These are phyloP conservation scores for Trametes cubensis DNA, from an alignment of 768 basidiomycete species.

Conservation along the genomic window DNA sequence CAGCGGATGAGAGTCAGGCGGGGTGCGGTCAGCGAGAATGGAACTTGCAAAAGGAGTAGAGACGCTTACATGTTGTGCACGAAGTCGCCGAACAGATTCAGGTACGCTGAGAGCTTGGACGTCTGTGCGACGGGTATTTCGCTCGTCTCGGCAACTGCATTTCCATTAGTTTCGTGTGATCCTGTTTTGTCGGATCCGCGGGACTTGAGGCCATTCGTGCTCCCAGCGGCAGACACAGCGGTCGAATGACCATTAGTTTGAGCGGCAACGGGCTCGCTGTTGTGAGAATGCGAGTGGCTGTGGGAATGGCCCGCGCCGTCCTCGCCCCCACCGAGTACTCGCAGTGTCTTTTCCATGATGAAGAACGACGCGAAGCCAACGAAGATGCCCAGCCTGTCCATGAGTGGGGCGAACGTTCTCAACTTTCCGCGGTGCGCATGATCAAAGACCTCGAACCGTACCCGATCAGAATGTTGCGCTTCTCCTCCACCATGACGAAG, in stretches of 20 bases:
- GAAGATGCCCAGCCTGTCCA: conserved; percentile 73
- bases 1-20: not conserved
- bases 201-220: conserved; percentile 52
- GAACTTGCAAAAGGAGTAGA: conserved; percentile 20
- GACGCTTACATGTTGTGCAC: conserved; percentile 84
- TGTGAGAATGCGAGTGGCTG: conserved; percentile 64
- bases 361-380: conserved; percentile 89
- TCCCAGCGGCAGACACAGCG: conserved; percentile 45
- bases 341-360: conserved; percentile 89
- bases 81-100: conserved; percentile 92
- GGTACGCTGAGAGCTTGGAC: conserved; percentile 86
- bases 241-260: conserved; percentile 45
- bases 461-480: conserved; percentile 90
- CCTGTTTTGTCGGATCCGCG: conserved; percentile 41
- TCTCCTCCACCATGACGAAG: conserved; percentile 86
- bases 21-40: conserved; percentile 3
- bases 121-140: conserved; percentile 47
- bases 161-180: conserved; percentile 21
- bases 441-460: conserved; percentile 33
- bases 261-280: conserved; percentile 37
- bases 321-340: conserved; percentile 71
- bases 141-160: conserved; percentile 29
- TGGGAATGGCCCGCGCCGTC: conserved; percentile 52
- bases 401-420: conserved; percentile 4
- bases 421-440: not conserved